Percentiles rank a stretch among this genome's conserved stretches.
These are phyloP conservation scores for Penicillium sp. DNA, from an alignment of 2,329 filamentous ascomycete species.

Conservation along the genomic window DNA sequence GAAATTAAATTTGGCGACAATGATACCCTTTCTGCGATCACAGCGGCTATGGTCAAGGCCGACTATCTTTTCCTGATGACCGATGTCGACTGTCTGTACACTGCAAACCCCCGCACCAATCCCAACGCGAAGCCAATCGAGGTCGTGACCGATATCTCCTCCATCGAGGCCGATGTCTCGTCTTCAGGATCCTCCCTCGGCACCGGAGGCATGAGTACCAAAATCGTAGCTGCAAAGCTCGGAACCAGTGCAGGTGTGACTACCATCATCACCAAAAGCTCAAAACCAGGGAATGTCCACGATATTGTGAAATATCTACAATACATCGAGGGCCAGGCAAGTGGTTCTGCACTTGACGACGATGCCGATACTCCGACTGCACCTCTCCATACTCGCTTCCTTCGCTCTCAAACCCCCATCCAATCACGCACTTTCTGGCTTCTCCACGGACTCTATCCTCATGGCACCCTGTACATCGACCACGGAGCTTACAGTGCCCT, in stretches of 20 bases:
- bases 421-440: slow-evolving; percentile 97
- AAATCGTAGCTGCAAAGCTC: slow-evolving; percentile 88
- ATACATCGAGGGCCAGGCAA: slow-evolving; percentile 50
- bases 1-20: slow-evolving; percentile 99
- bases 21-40: slow-evolving; percentile 94
- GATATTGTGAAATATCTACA: slow-evolving; percentile 84
- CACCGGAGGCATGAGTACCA: slow-evolving; percentile 96
- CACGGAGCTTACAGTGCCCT: slow-evolving; percentile 81
- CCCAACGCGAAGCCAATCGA: slow-evolving; percentile 87
- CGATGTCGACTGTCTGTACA: slow-evolving; percentile 95
- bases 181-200: slow-evolving; percentile 85
- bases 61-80: slow-evolving; percentile 99
- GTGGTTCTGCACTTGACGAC: slow-evolving; percentile 21
- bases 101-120: slow-evolving; percentile 86
- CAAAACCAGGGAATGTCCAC: slow-evolving; percentile 87
- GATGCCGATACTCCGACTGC: slow-evolving; percentile 47
- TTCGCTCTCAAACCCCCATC: slow-evolving; percentile 80
- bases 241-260: slow-evolving; percentile 94
- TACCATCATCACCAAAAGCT: slow-evolving; percentile 90
- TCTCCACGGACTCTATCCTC: slow-evolving; percentile 83
- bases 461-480: slow-evolving; percentile 92
- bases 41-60: slow-evolving; percentile 94
- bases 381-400: slow-evolving; percentile 88
- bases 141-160: slow-evolving; percentile 84
- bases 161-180: slow-evolving; percentile 84